Conservation (phyloP, 2,329 filamentous ascomycete species). For the Hypoxylon sp. region DNA sequence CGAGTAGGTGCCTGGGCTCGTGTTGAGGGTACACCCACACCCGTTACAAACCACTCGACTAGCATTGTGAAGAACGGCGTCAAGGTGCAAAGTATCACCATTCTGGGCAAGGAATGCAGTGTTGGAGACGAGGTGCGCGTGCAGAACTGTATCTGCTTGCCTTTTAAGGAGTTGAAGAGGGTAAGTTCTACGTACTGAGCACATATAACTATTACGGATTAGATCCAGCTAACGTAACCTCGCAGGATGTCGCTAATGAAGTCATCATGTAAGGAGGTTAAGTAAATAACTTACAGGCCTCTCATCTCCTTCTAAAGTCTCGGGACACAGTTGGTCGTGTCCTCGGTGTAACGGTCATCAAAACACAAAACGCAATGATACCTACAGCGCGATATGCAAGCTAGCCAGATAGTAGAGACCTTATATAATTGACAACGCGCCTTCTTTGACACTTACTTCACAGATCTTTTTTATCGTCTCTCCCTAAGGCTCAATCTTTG, state of each 20-base stretch:
- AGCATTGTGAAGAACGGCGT: conserved; percentile 98
- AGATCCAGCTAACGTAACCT: conserved; percentile 51
- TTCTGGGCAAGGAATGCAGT: conserved; percentile 94
- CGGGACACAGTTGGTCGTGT: conserved; percentile 12
- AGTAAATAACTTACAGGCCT: conserved; percentile 33
- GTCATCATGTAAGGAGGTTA: conserved; percentile 84
- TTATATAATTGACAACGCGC: conserved; percentile 36
- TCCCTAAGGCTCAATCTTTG: background rate
- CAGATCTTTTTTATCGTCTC: too few relatives aligned
- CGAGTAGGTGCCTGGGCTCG: conserved; percentile 97
- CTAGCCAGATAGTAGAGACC: conserved; percentile 28
- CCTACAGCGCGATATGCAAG: conserved; percentile 32
- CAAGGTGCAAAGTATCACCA: conserved; percentile 98
- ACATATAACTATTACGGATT: background rate
- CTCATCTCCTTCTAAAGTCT: conserved; percentile 32
- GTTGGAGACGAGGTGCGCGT: conserved; percentile 96
- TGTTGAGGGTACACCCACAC: conserved; percentile 94
- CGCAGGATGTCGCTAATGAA: conserved; percentile 85
- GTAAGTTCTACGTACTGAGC: conserved; percentile 66
- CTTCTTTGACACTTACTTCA: conserved; percentile 9
- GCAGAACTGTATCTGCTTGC: conserved; percentile 97
- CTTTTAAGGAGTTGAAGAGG: conserved; percentile 97
- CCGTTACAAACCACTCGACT: conserved; percentile 88
- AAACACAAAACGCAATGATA: conserved; percentile 37
- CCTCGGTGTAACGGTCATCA: conserved; percentile 39